Conservation (phyloP, 2,329 filamentous ascomycete genomes). For the Botrytis medusae region DNA sequence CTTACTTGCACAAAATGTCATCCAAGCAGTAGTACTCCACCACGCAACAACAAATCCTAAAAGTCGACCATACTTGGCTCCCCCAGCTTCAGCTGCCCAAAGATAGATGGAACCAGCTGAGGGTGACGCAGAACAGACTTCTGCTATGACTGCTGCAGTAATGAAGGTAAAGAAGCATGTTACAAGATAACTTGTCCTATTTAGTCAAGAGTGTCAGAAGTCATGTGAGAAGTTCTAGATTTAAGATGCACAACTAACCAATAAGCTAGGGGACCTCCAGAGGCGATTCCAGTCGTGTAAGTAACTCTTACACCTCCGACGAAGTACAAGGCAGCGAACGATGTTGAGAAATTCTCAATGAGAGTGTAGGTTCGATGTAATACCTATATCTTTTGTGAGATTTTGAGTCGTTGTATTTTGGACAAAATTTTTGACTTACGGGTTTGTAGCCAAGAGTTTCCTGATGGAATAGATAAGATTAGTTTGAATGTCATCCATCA, state of each 20-base stretch:
- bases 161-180: constrained; percentile 27
- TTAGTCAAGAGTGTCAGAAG: not conserved
- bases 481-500: constrained; percentile 6
- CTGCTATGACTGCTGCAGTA: constrained; percentile 25
- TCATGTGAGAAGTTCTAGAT: constrained; percentile 15
- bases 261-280: constrained; percentile 60
- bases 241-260: constrained; percentile 44
- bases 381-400: constrained; percentile 27
- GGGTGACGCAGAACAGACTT: constrained; percentile 26
- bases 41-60: constrained; percentile 25
- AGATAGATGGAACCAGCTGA: constrained; percentile 28
- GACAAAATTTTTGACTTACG: constrained; percentile 41
- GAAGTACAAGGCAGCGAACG: constrained; percentile 61
- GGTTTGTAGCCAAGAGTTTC: constrained; percentile 56
- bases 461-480: constrained; percentile 33
- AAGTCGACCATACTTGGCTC: constrained; percentile 24
- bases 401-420: not conserved
- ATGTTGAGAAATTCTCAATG: constrained; percentile 59
- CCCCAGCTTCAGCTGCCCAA: constrained; percentile 25
- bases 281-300: constrained; percentile 61
- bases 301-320: constrained; percentile 60
- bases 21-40: constrained; percentile 28
- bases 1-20: constrained; percentile 25
- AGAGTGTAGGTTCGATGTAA: constrained; percentile 56
- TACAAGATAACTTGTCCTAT: constrained; percentile 56